Percentiles rank a stretch among this genome's conserved stretches.
Conservation (phyloP, 2,329 filamentous ascomycete genomes). For the Neospermospora avenae region DNA sequence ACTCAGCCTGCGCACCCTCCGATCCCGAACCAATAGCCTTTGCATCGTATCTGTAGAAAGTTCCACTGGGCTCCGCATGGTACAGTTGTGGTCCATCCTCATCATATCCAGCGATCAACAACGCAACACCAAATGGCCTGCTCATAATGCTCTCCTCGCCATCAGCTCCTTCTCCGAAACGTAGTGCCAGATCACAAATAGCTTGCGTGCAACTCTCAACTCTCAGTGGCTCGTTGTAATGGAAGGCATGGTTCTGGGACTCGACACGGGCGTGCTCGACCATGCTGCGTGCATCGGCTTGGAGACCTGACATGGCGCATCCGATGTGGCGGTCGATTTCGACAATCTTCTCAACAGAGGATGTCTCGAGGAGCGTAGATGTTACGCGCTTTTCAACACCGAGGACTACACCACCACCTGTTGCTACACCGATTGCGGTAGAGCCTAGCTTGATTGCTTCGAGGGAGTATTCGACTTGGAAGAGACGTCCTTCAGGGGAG, state of each 20-base stretch:
- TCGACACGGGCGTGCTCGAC: slow-evolving; percentile 98
- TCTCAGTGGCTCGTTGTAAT: slow-evolving; percentile 92
- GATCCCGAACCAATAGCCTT: slow-evolving; percentile 98
- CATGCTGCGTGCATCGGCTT: slow-evolving; percentile 97
- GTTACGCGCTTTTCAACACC: slow-evolving; percentile 99
- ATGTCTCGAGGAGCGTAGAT: slow-evolving; percentile 93
- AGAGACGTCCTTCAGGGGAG: slow-evolving; percentile 98
- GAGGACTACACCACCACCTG: slow-evolving; percentile 89
- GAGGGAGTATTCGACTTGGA: slow-evolving; percentile 99
- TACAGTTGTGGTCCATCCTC: slow-evolving; percentile 97
- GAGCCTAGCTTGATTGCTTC: slow-evolving; percentile 99
- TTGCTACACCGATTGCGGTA: slow-evolving; percentile 96
- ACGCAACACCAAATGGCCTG: slow-evolving; percentile 90
- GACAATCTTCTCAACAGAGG: slow-evolving; percentile 98
- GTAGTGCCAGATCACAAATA: slow-evolving; percentile 93
- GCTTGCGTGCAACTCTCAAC: slow-evolving; percentile 98
- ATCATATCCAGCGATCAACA: slow-evolving; percentile 95
- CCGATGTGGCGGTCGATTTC: slow-evolving; percentile 99
- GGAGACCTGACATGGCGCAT: slow-evolving; percentile 96
- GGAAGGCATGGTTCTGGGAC: slow-evolving; percentile 94
- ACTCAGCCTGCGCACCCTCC: slow-evolving; percentile 93
- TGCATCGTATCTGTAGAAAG: slow-evolving; percentile 98
- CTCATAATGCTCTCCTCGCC: slow-evolving; percentile 99
- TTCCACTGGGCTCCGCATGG: slow-evolving; percentile 95
- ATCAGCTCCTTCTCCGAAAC: slow-evolving; percentile 96